Base-by-base conservation (phyloP, 257 asterid genomes). In the Striga asiatica region DNA sequence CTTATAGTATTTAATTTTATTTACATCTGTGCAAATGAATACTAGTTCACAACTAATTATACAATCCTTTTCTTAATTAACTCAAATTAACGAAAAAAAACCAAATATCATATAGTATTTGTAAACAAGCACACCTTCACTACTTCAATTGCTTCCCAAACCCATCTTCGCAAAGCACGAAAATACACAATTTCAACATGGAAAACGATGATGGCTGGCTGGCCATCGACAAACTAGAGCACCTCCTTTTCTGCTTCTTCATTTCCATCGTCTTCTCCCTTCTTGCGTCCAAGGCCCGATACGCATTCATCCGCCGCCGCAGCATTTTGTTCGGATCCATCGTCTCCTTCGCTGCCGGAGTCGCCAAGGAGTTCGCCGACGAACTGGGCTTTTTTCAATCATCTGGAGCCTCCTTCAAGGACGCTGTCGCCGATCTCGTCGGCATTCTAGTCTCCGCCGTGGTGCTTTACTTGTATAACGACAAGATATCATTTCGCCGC, bases 371-470 rank as follows among this genome's bases (percentile, higher is more conserved):
- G 74, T 63, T 76, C 38, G 93, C 85, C 45, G 97, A 89, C 61
- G 91, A 89, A 58, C 35, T 89, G 5, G 97, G 97, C 0, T 78
- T 63, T 66, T 83, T 85, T 67, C 65, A 61, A 38, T 85, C 96
- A 45, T 75, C 94, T 43, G 94, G 96, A 3, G 96, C 86, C 0
- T 89, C 96, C n/a, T 11, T 65, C 35, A 86, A 83, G 70, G 97
- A 89, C 64, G 83, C 78, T 16, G 79, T 71, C 3, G 79, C 88
- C 18, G 94, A 86, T 64, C 23, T 81, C 37, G 5, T 75, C 47
- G 95, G 94, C 8, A 74, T 81, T 23, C 60, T 81, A 0, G 54
- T 78, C 17, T 94, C 93, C 32, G 85, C 73, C 18, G 48, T 67
- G 13, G 53, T 64, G 56, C 78, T 85, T 13, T 45, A 45, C 59